phyloP scores from a whole-genome alignment of 1,139 yeast genomes.

The Suhomyces bolitotheri region DNA sequence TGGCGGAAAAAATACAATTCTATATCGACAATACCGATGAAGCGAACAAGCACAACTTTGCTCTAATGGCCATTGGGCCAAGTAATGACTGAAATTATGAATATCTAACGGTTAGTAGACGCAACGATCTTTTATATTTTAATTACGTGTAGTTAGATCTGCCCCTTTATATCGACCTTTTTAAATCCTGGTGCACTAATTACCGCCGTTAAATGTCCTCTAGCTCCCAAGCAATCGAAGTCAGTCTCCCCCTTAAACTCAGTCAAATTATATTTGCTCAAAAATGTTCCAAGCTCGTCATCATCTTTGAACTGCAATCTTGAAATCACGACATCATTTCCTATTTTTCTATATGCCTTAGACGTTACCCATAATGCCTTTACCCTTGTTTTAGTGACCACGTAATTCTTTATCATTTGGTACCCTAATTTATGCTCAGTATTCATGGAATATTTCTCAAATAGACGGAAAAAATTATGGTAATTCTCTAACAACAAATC shows the following conservation, averaged over 20 bases:
- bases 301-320: conserved; percentile 48
- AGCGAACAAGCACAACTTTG: conserved; percentile 58
- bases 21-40: conserved; percentile 67
- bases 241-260: conserved; percentile 29
- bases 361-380: conserved; percentile 60
- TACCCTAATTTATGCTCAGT: conserved; percentile 26
- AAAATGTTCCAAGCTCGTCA: conserved; percentile 34
- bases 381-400: conserved; percentile 57
- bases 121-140: background rate
- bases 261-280: conserved; percentile 41
- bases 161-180: conserved; percentile 91
- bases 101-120: background rate
- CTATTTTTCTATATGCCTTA: conserved; percentile 58
- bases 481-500: conserved; percentile 45
- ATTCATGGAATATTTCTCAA: conserved; percentile 16
- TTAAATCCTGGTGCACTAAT: conserved; percentile 48
- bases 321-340: conserved; percentile 43
- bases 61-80: conserved; percentile 69
- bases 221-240: conserved; percentile 50
- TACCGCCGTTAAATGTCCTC: conserved; percentile 41
- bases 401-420: conserved; percentile 40
- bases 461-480: conserved; percentile 46
- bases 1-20: conserved; percentile 58
- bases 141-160: conserved; percentile 39
- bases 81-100: conserved; percentile 3